Percentiles rank a stretch among this genome's conserved stretches.
phyloP scores from a whole-genome alignment of 2,329 filamentous ascomycete species.

The Cordyceps tenuipes region DNA sequence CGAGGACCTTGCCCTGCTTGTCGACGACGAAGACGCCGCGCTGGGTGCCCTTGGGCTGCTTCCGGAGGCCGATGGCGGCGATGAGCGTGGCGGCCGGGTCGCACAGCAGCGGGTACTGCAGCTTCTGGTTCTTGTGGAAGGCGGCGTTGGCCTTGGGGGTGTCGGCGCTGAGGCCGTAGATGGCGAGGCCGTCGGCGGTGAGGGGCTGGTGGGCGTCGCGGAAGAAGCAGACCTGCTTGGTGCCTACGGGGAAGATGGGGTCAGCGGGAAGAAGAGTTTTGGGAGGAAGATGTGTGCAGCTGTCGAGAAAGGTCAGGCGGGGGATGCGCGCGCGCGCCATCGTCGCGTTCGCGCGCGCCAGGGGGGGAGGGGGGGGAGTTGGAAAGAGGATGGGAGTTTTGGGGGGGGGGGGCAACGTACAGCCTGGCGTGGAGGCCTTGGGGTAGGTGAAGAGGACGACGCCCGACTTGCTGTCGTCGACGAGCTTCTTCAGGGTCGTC shows the following conservation, averaged over 20 bases:
- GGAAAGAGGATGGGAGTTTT: not conserved
- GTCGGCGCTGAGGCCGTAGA: slow-evolving; percentile 87
- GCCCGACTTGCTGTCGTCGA: slow-evolving; percentile 75
- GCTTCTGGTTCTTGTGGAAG: slow-evolving; percentile 85
- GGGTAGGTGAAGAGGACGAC: slow-evolving; percentile 95
- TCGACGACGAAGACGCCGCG: slow-evolving; percentile 84
- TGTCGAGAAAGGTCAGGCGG: not conserved
- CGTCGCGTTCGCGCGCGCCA: too few relatives aligned
- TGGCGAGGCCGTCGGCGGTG: slow-evolving; percentile 68
- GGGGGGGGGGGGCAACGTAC: slow-evolving; percentile 45
- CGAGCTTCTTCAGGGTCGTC: slow-evolving; percentile 70
- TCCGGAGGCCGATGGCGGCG: slow-evolving; percentile 80
- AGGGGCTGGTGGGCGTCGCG: slow-evolving; percentile 73
- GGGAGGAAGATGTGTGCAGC: too few relatives aligned
- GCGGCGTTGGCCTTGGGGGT: slow-evolving; percentile 84
- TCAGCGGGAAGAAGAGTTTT: not conserved
- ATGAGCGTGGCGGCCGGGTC: slow-evolving; percentile 70
- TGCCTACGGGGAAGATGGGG: slow-evolving; percentile 50
- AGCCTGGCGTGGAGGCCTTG: slow-evolving; percentile 87
- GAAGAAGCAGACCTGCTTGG: slow-evolving; percentile 87
- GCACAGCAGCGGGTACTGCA: slow-evolving; percentile 83
- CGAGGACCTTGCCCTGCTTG: slow-evolving; percentile 72
- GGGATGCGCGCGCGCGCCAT: not conserved
- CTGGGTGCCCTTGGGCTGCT: slow-evolving; percentile 68
- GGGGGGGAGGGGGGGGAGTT: not conserved